These are phyloP conservation scores for Knoxia roxburghii DNA, from an alignment of 257 asterid species.

Conservation along the genomic window DNA sequence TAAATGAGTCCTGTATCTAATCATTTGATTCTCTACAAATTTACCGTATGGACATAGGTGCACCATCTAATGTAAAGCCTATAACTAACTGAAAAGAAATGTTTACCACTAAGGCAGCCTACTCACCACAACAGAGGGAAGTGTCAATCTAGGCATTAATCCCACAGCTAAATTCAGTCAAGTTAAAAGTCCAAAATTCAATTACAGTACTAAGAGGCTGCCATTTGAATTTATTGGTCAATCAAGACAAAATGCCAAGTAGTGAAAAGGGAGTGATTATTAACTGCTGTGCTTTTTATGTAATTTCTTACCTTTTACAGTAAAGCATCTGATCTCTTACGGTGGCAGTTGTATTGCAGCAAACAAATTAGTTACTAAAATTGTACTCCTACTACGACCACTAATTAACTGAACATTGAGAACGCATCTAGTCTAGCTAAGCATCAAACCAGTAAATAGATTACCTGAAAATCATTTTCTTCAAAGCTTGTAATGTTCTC, in stretches of 20 bases:
- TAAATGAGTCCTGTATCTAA: no score
- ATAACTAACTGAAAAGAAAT: no score
- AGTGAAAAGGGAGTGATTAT: neutral
- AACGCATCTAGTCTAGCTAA: neutral
- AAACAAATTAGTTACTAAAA: neutral
- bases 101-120: no score
- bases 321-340: neutral
- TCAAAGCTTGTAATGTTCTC: constrained; percentile 65
- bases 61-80: no score
- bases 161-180: neutral
- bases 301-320: neutral
- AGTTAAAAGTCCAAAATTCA: neutral
- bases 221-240: neutral
- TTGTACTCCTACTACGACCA: neutral
- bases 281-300: neutral
- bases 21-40: no score
- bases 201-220: neutral
- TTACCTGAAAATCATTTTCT: constrained; percentile 87
- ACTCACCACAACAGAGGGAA: neutral
- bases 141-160: neutral
- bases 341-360: neutral
- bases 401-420: neutral
- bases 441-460: neutral
- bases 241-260: neutral
- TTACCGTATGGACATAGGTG: no score